phyloP scores from a whole-genome alignment of 495 filamentous ascomycete species.

The Xylaria scruposa region DNA sequence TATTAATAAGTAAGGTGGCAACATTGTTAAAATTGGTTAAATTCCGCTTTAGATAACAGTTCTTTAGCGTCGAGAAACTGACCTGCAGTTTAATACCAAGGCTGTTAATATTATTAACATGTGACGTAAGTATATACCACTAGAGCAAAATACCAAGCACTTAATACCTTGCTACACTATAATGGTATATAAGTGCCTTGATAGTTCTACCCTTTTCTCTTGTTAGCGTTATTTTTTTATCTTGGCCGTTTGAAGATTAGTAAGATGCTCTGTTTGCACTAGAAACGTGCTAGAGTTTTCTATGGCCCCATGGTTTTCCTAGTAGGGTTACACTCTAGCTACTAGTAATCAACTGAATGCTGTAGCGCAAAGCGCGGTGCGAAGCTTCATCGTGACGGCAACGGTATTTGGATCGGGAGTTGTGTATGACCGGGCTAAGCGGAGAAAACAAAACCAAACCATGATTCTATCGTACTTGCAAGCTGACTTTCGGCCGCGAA shows the following conservation, averaged over 20 bases:
- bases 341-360: neutral
- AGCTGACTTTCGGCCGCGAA: neutral
- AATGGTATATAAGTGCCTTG: no score
- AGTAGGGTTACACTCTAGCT: neutral
- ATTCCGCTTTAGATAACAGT: no score
- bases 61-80: no score
- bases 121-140: neutral
- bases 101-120: neutral
- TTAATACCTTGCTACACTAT: no score
- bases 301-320: neutral
- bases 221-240: neutral
- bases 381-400: neutral
- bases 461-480: neutral
- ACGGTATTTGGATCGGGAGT: neutral
- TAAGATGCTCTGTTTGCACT: neutral
- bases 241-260: neutral
- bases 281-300: neutral
- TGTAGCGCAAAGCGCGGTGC: neutral
- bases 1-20: no score
- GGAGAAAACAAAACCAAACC: neutral
- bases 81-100: slow-evolving; percentile 11
- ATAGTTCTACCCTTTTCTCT: no score
- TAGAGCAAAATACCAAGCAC: no score
- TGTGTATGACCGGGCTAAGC: neutral
- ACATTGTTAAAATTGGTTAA: no score